phyloP scores from a whole-genome alignment of 2,329 filamentous ascomycete species.

The Grosmannia huntii region DNA sequence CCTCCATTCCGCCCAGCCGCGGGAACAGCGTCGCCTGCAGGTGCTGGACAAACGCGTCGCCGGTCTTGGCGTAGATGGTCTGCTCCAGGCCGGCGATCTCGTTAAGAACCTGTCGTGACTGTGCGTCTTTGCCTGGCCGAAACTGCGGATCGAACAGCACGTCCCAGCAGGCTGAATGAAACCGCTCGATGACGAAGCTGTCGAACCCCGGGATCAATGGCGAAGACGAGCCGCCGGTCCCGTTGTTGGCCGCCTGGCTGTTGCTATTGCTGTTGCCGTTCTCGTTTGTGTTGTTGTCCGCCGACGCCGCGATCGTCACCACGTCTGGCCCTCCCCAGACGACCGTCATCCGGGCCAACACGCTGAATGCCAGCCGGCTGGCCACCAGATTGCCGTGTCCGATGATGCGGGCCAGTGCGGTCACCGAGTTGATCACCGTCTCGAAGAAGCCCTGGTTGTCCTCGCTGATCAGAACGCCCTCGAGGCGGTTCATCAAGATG shows the following conservation, averaged over 20 bases:
- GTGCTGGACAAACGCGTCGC: conserved; percentile 63
- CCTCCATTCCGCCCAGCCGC: conserved; percentile 42
- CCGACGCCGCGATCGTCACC: conserved; percentile 40
- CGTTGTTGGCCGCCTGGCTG: not conserved
- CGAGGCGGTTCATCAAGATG: conserved; percentile 82
- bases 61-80: conserved; percentile 81
- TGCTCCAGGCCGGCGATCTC: conserved; percentile 84
- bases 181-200: conserved; percentile 74
- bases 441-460: conserved; percentile 87
- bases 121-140: conserved; percentile 67
- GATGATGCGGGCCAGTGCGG: conserved; percentile 69
- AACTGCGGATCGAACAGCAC: conserved; percentile 70
- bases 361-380: conserved; percentile 63
- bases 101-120: conserved; percentile 73
- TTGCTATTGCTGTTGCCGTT: conserved; percentile 13
- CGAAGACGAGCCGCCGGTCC: conserved; percentile 24
- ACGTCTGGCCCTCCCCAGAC: conserved; percentile 86
- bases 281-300: conserved; percentile 28
- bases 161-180: conserved; percentile 84
- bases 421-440: conserved; percentile 71
- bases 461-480: conserved; percentile 76
- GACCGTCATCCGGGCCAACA: conserved; percentile 69
- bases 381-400: conserved; percentile 45
- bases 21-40: conserved; percentile 52
- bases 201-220: conserved; percentile 77